Base-by-base conservation (phyloP, 176 grass and related monocot species). In the Poa annua region DNA sequence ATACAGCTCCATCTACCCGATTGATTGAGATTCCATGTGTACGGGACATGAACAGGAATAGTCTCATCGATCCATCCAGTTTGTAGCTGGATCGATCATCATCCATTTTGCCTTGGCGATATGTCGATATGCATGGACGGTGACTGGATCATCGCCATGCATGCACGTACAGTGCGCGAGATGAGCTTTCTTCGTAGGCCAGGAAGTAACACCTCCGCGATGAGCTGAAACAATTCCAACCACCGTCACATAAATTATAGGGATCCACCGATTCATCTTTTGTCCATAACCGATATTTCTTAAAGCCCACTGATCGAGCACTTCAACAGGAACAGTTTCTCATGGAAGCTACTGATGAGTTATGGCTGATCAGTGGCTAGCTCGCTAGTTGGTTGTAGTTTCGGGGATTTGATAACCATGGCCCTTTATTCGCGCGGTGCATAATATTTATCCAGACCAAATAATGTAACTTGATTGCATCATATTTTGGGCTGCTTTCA, bases 1-100 rank as follows among this genome's bases (percentile, higher is more conserved):
- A 50, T 16, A 50, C 70, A 50, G 44, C 44, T 73, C 66, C 66
- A 10, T 42, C 1, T 69, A 10, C 41, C 41, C 41, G 7, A 42
- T 7, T 42, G 41, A 42, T 69, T 69, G 66, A 39, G 66, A 42
- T 69, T 69, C 66, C 66, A 21, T 69, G 66, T n/a, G 67, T 44
- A 71, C 67, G 66, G 66, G 10, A 69, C 66, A 11, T 71, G 39
- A 44, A 71, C 67, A 71, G 39, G n/a, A 71, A 71, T 6, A 71
- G 20, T 71, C 2, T 45, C 38, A 45, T 70, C 66, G 17, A 68
- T 68, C 65, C 33, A 67, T 68, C 66, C 66, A 21, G 41, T 68
- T 11, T 68, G 66, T 19, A 42, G 66, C 66, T 68, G 66, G 66
- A 68, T 68, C 8, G 35, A 67, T 67, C 3, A 68, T 41, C 66